Evolutionary conservation across 768 basidiomycete species (phyloP), one percentile per base, ranked within the genome.

Genomic region (Podaxis sp.): DNA sequence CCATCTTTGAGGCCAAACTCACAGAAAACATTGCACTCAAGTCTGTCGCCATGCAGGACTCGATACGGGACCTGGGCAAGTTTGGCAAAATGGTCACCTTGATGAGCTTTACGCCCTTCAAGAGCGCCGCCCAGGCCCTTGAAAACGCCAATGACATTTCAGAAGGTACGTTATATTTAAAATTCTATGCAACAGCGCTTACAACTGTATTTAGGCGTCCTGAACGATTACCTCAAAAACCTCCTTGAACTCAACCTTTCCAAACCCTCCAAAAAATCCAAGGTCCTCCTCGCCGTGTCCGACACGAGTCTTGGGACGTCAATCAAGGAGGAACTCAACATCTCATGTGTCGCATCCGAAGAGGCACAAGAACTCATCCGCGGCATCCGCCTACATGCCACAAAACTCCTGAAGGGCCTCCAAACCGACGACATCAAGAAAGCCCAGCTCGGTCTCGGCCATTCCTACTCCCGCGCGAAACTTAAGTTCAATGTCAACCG

Each of bases 401-500:
- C 89, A 67, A 94, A 93, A 71, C 83, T 98, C 54, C 84, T 98
- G 69, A 93, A 88, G 65, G 94, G 91, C 22, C 88, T 98, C 67
- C 88, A 94, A 70, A 80, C 85, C 46, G 91, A 88, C 68, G 96
- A 98, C 82, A 82, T 97, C 67, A 85, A 82, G 63, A 93, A 96
- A 71, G 93, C 96, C 17, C 96, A 98, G 71, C 91, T 98, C 67
- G 96, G 96, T 71, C 83, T 98, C 54, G 96, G 96, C 29, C 96
- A 98, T 82, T 94, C 95, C 3, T 98, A 96, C 80, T 97, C 95
- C 24, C 89, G 96, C 66, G 91, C 96, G 43, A 98, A 98, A 74
- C 90, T 98, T 65, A 98, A 98, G 79, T 98, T 94, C 85, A 96
- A 95, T 76, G 93, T 95, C 59, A 96, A 96, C 81, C 84, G 93